Percentiles rank a stretch among this genome's conserved stretches.
These are phyloP conservation scores for Populus davidiana DNA, from an alignment of 345 rosid species.

Conservation along the genomic window DNA sequence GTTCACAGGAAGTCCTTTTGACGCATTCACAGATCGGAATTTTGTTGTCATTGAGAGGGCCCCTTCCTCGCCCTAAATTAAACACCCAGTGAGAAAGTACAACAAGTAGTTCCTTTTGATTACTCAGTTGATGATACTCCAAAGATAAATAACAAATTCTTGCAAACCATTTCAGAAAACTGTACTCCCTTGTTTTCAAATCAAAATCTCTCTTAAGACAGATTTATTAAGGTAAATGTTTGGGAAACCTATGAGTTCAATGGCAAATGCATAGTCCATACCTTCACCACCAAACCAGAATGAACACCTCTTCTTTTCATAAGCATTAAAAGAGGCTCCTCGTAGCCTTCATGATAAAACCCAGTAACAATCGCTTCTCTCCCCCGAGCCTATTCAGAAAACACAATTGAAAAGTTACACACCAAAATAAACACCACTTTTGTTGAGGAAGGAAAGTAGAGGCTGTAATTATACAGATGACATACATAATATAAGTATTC, in stretches of 20 bases:
- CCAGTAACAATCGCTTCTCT: constrained; percentile 89
- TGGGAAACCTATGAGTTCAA: constrained; percentile 6
- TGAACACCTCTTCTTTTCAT: constrained; percentile 97
- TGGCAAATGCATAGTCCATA: constrained; percentile 29
- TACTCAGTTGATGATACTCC: not conserved
- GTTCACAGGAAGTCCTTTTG: constrained; percentile 90
- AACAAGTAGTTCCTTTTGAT: not conserved
- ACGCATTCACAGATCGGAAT: constrained; percentile 54
- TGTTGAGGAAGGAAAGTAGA: too few relatives aligned
- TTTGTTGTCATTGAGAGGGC: constrained; percentile 95
- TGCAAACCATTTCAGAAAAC: not conserved
- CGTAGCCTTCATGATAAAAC: constrained; percentile 93
- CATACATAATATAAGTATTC: too few relatives aligned
- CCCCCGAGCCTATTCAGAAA: constrained; percentile 66
- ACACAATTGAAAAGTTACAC: not conserved
- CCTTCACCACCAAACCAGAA: constrained; percentile 95
- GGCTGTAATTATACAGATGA: too few relatives aligned
- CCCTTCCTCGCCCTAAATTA: constrained; percentile 88
- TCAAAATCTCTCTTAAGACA: not conserved
- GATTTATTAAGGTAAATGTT: not conserved
- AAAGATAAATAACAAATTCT: not conserved
- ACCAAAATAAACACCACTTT: not conserved
- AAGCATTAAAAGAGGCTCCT: constrained; percentile 91
- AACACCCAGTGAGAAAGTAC: constrained; percentile 12
- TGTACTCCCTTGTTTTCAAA: not conserved